A percentile compares a stretch with the other conserved stretches of the same genome.
phyloP scores from a whole-genome alignment of 1,284 basidiomycete species.

The Heterobasidion parviporum region DNA sequence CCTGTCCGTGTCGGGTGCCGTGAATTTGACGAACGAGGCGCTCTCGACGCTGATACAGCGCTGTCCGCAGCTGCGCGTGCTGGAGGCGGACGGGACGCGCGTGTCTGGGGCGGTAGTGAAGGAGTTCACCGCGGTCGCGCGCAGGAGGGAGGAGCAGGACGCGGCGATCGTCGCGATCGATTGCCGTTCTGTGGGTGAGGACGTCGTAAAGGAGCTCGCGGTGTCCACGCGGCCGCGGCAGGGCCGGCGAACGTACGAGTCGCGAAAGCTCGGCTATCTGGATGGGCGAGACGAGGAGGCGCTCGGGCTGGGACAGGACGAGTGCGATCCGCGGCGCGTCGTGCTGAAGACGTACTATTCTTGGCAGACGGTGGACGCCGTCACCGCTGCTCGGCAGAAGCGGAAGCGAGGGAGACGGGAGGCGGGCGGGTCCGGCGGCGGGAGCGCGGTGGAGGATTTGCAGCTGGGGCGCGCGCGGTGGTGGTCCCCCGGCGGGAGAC shows the following conservation, averaged over 20 bases:
- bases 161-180: conserved; percentile 66
- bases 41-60: conserved; percentile 54
- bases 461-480: conserved; percentile 24
- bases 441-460: conserved; percentile 21
- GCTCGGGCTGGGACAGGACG: conserved; percentile 60
- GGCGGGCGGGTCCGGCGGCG: conserved; percentile 26
- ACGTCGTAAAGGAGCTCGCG: conserved; percentile 50
- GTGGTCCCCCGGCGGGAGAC: conserved; percentile 36
- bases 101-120: conserved; percentile 56
- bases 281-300: conserved; percentile 60
- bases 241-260: conserved; percentile 67
- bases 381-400: conserved; percentile 56
- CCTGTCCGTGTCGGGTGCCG: conserved; percentile 65
- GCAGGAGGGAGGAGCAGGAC: conserved; percentile 38
- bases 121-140: conserved; percentile 55
- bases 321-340: conserved; percentile 64
- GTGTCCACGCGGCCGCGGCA: conserved; percentile 52
- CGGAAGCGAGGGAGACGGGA: conserved; percentile 33
- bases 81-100: conserved; percentile 77
- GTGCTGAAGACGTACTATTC: conserved; percentile 81
- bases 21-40: conserved; percentile 53
- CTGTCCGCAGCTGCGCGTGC: conserved; percentile 52
- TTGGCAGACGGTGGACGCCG: conserved; percentile 78
- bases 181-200: conserved; percentile 63
- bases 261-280: conserved; percentile 55